Base-by-base conservation (phyloP, 176 grass and related monocot genomes). In the Oryza officinalis region DNA sequence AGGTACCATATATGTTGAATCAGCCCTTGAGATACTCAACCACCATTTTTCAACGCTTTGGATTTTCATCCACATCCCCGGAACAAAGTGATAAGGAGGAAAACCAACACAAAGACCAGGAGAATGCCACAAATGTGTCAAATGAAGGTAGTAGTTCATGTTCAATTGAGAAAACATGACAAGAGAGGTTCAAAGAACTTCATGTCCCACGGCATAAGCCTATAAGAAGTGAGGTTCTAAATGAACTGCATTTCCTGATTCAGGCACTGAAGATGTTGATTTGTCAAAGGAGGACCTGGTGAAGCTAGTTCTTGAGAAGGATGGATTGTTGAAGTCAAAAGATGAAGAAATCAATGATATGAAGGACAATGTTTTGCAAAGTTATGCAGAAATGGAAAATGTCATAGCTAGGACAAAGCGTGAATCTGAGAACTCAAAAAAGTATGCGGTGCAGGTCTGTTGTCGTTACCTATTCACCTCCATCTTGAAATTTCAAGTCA, bases 301-400 rank as follows among this genome's bases (percentile, higher is more conserved):
- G 66, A 93, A 93, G 63, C 82, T 97, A 72, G 75, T 93, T 72
- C 43, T 27, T 65, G 91, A 91, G 84, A 97, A 93, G 82, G 94
- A 97, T 66, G 89, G 64, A 33, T 47, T 93, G n/a, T 84, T 91
- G 65, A 97, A 89, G 67, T 82, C 74, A 20, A 97, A 93, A 63
- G 77, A 97, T 30, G 92, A 93, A 78, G 91, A 93, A 47, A 83
- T 93, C 33, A 83, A 93, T 78, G 80, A 83, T 49, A 96, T 87
- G 88, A 82, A 89, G 83, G 91, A 89, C 70, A 93, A 89, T 66
- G 84, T 96, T 89, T 78, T 87, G 15, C 81, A 89, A 35, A 91
- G 91, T 78, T 93, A 93, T 89, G 87, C 94, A 69, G 91, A 91
- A 83, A 89, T 91, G 86, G 88, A 96, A 77, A 96, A 96, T 87